Base-by-base conservation (phyloP, 208 protist species). In the Blastocrithidia nonstop region DNA sequence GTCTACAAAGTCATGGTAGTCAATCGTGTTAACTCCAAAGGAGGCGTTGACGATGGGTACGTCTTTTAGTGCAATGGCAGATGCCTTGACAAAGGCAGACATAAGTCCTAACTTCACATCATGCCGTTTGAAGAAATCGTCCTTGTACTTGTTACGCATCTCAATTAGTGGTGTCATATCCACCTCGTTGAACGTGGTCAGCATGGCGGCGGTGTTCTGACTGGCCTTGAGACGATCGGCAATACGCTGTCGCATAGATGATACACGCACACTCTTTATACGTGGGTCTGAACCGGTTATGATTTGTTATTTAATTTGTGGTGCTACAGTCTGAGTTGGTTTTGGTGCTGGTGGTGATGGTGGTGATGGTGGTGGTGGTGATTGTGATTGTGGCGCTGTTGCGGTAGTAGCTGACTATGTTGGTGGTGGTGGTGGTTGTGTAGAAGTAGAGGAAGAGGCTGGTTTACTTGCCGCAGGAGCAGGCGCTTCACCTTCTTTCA, bases 181-280 rank as follows among this genome's bases (percentile, higher is more conserved):
- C 57, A 98, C 93, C 67, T 99, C 96, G 56, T 99, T 98, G 80
- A 99, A 99, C 22, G 97, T 99, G 15, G 97, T 99, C 27, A 99
- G 87, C 91, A 97, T 95, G 2, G 97, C 97, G 40, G 79, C 81
- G 9, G 95, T 98, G 71, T 98, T 98, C 75, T 99, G 97, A 32
- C 95, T 87, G 8, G 96, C 94, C 83, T 99, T 99, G 29, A 98
- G 85, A 36, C 95, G 82, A 57, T 97, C 88, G 9, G 95, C 95
- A 39, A 97, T 97, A 54, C 88, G 77, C 50, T 86, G 66, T 19
- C 96, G 79, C 77, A 98, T 97, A 21, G 88, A 88, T 25, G 82
- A 96, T 63, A 98, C 92, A 32, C 80, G 79, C 21, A 89, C 84
- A 41, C 71, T 84, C 45, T 80, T 76, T 20, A 88, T 57, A 22